phyloP scores from a whole-genome alignment of 2,329 filamentous ascomycete species.

The Proliferodiscus dingleyae region DNA sequence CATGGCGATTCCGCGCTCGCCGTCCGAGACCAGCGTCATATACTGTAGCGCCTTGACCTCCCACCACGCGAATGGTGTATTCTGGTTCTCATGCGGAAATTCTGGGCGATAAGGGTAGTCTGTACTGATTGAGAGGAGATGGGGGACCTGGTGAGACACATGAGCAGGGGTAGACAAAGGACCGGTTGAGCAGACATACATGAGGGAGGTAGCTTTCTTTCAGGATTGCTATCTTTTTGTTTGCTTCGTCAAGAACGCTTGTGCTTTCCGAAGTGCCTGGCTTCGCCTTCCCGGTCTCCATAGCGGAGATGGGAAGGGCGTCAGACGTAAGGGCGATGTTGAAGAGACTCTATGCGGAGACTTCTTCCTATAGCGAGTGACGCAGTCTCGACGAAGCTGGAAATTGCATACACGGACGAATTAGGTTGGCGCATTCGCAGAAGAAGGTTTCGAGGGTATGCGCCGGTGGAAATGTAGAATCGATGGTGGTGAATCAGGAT shows the following conservation, averaged over 20 bases:
- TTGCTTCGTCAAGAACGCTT: conserved; percentile 13
- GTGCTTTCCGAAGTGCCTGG: conserved; percentile 7
- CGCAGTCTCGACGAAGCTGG: neutral
- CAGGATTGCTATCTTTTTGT: conserved; percentile 23
- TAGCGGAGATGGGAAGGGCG: conserved; percentile 4
- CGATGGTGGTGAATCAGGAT: conserved; percentile 3
- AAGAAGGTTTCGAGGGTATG: neutral
- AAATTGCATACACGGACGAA: neutral
- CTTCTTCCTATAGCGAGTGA: neutral
- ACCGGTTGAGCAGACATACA: conserved; percentile 17
- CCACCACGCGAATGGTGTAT: conserved; percentile 26
- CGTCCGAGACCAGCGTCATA: conserved; percentile 27
- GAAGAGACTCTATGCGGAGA: conserved; percentile 3
- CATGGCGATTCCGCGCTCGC: conserved; percentile 23
- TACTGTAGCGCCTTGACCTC: conserved; percentile 30
- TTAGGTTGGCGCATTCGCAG: conserved; percentile 5
- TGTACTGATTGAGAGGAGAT: conserved; percentile 26
- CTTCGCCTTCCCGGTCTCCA: conserved; percentile 13
- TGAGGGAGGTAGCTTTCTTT: conserved; percentile 21
- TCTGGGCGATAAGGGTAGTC: conserved; percentile 18
- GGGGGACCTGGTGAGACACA: conserved; percentile 21
- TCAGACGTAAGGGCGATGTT: neutral
- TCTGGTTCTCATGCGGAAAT: conserved; percentile 25
- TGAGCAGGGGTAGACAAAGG: conserved; percentile 10
- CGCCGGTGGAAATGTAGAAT: neutral